A percentile compares a stretch with the other conserved stretches of the same genome.
Conservation (phyloP, 805 yeast genomes). For the Lachancea fermentati region DNA sequence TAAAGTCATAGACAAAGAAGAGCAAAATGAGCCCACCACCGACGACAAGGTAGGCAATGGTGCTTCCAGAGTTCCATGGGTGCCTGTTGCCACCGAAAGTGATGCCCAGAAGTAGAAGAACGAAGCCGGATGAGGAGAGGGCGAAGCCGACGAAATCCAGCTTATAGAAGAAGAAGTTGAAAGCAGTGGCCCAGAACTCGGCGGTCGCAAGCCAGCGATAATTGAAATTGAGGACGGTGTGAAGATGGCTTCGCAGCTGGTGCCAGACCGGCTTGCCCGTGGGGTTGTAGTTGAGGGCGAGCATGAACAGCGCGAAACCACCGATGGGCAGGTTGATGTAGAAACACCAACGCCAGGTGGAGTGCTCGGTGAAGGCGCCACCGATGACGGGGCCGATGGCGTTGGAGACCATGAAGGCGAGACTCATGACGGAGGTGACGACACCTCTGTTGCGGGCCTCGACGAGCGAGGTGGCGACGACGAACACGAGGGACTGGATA, state of each 20-base stretch:
- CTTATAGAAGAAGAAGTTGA: conserved; percentile 9
- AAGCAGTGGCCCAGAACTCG: neutral
- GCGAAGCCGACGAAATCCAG: conserved; percentile 22
- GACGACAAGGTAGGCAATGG: conserved; percentile 37
- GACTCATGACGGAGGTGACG: conserved; percentile 20
- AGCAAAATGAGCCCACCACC: conserved; percentile 38
- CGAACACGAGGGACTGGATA: conserved; percentile 49
- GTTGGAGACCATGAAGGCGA: conserved; percentile 42
- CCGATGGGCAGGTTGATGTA: conserved; percentile 65
- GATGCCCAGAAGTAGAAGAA: conserved; percentile 18
- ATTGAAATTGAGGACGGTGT: neutral
- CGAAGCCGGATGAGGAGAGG: conserved; percentile 17
- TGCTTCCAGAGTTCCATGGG: conserved; percentile 45
- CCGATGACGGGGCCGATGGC: conserved; percentile 62
- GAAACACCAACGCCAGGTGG: conserved; percentile 75
- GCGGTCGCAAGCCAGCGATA: neutral
- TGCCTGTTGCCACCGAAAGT: conserved; percentile 50
- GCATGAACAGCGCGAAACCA: conserved; percentile 34
- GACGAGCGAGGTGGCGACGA: conserved; percentile 42
- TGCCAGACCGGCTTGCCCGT: neutral
- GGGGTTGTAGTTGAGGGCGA: conserved; percentile 18
- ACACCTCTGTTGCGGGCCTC: conserved; percentile 21
- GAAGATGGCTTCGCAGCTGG: neutral
- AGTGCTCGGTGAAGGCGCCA: conserved; percentile 54
- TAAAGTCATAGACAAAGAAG: conserved; percentile 44